Evolutionary conservation across 768 basidiomycete species (phyloP), one percentile per base, ranked within the genome.

Genomic region (Phaffia tasmanica): DNA sequence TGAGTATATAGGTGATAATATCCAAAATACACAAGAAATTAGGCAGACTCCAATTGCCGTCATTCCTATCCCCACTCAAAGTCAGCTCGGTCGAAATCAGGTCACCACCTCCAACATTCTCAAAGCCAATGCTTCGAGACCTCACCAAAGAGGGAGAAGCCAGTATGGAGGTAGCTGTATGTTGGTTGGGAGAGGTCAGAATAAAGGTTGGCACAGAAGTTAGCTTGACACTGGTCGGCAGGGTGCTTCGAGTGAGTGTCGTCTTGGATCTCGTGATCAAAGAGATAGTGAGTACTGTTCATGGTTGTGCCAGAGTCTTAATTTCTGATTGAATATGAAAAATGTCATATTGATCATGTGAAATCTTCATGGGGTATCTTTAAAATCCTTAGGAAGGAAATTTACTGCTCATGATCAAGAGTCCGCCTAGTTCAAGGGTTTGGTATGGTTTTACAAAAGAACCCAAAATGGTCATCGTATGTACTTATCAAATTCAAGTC

Each of bases 91-190:
- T 67, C 32, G 54, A 60, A 15, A 32, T 67, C 27, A 55, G 46
- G 21, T 27, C 63, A 1, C 63, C 55, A 3, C 16, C 11, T 23
- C 35, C 48, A 54, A 87, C 87, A 70, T 81, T 98, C 70, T 89
- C 87, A 81, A 94, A 93, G 70, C 95, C 95, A 3, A 97, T 98
- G 94, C 80, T 99, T 64, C 98, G 98, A 78, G 91, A 97, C 72
- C 84, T 97, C 63, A 94, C 91, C 1, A 85, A 86, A 71, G 91
- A 95, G 65, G 95, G 95, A 21, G 89, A 94, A 70, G 90, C 91
- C 0, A 82, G 89, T 5, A 79, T 98, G 73, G 94, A 97, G 73
- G 83, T 93, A 7, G 86, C 87, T 69, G 76, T 94, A 29, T 64
- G 69, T 81, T 76, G 75, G 63, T 59, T 66, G 35, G 91, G 92